These are phyloP conservation scores for Globisporangium uncinulatum DNA, from an alignment of 352 stramenopile genomes.

Conservation along the genomic window DNA sequence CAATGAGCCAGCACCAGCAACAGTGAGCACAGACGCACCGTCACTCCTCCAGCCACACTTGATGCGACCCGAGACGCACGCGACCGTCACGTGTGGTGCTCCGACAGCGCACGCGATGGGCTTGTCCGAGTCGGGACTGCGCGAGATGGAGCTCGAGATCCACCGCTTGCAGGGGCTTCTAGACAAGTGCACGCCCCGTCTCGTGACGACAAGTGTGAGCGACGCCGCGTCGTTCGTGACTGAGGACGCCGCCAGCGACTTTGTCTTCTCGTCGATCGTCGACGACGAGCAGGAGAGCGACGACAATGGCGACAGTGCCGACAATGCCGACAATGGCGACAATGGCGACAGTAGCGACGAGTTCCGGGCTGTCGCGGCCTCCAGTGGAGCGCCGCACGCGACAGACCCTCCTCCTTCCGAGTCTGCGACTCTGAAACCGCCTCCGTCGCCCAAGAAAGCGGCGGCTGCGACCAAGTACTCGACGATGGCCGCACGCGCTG, in stretches of 20 bases:
- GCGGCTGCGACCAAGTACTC: constrained; percentile 40
- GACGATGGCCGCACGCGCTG: constrained; percentile 49
- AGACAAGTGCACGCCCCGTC: constrained; percentile 49
- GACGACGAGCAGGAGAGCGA: constrained; percentile 33
- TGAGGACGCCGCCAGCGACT: constrained; percentile 42
- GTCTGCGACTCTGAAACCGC: background rate
- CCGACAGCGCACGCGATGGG: constrained; percentile 80
- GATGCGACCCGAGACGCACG: constrained; percentile 51
- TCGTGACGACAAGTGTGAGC: constrained; percentile 22
- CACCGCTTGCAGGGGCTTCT: constrained; percentile 54
- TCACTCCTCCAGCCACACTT: constrained; percentile 30
- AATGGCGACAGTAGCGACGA: background rate
- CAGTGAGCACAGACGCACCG: constrained; percentile 3
- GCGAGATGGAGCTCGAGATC: constrained; percentile 82
- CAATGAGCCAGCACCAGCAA: background rate
- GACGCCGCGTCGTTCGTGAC: constrained; percentile 31
- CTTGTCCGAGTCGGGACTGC: constrained; percentile 61
- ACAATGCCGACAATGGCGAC: constrained; percentile 8
- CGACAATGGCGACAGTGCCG: constrained; percentile 16
- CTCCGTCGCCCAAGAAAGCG: constrained; percentile 9
- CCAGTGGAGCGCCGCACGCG: constrained; percentile 11
- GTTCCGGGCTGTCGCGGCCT: constrained; percentile 12
- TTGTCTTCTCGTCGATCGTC: constrained; percentile 39
- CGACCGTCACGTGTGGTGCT: constrained; percentile 73
- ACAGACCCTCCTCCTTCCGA: constrained; percentile 9